Percentiles rank a stretch among this genome's conserved stretches.
Evolutionary conservation across 495 filamentous ascomycete genomes (phyloP).

Genomic region (Cairneyella variabilis): DNA sequence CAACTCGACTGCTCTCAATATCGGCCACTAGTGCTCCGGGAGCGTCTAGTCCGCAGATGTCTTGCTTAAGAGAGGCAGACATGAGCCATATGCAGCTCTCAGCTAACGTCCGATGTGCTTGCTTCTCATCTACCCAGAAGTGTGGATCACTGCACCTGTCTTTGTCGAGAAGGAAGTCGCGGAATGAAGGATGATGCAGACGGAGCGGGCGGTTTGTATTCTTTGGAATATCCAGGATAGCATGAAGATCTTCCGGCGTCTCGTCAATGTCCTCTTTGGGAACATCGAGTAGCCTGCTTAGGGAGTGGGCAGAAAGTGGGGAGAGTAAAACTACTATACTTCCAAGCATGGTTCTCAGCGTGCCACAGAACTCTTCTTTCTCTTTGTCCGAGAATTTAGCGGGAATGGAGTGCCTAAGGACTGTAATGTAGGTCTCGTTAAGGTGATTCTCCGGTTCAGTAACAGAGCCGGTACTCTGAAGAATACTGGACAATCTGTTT

Average conservation of each 20-base stretch:
- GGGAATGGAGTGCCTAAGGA: conserved; percentile 8
- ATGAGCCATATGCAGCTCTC: too few species aligned
- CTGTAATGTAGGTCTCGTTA: conserved; percentile 9
- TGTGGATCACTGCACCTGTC: conserved; percentile 22
- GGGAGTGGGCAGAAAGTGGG: conserved; percentile 27
- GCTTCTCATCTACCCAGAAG: too few species aligned
- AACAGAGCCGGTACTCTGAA: background rate
- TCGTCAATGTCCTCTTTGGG: conserved; percentile 25
- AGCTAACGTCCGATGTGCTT: too few species aligned
- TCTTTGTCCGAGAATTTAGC: background rate
- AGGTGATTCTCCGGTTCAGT: conserved; percentile 8
- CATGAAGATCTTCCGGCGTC: conserved; percentile 29
- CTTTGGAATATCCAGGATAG: too few species aligned
- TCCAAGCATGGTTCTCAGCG: conserved; percentile 25
- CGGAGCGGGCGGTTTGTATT: too few species aligned
- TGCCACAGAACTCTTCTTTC: background rate
- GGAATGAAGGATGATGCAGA: conserved; percentile 49
- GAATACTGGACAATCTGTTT: background rate
- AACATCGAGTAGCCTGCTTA: conserved; percentile 29
- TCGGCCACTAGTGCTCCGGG: too few species aligned
- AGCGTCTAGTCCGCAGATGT: too few species aligned
- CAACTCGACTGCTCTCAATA: too few species aligned
- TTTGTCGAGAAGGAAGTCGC: conserved; percentile 44
- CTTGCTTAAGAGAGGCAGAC: too few species aligned
- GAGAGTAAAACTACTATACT: conserved; percentile 28